These are phyloP conservation scores for Medicago lupulina DNA, from an alignment of 306 rosid species.

Conservation along the genomic window DNA sequence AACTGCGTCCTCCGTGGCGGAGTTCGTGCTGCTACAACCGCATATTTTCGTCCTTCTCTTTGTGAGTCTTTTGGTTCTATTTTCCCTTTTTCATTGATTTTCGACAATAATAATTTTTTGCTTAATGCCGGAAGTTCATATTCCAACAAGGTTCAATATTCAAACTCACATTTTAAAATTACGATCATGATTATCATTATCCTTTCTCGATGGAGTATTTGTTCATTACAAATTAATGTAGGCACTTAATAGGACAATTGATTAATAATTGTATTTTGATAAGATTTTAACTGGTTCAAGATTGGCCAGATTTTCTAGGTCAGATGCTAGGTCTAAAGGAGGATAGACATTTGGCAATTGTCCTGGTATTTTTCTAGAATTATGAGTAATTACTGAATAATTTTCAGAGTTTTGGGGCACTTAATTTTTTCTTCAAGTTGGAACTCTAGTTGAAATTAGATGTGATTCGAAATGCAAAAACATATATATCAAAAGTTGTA, in stretches of 20 bases:
- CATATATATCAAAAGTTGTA: slow-evolving; percentile 12
- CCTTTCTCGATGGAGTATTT: slow-evolving; percentile 34
- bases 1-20: too few species aligned
- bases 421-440: slow-evolving; percentile 21
- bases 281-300: background rate
- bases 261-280: slow-evolving; percentile 26
- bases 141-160: slow-evolving; percentile 63
- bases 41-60: too few species aligned
- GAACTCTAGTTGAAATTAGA: slow-evolving; percentile 31
- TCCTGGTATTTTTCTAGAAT: slow-evolving; percentile 65
- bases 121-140: slow-evolving; percentile 48
- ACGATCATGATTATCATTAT: slow-evolving; percentile 13
- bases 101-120: too few species aligned
- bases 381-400: slow-evolving; percentile 26
- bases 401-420: background rate
- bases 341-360: slow-evolving; percentile 96
- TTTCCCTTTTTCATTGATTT: too few species aligned
- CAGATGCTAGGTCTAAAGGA: slow-evolving; percentile 99
- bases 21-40: too few species aligned
- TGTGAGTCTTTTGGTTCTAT: too few species aligned
- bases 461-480: slow-evolving; percentile 18
- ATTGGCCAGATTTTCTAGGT: slow-evolving; percentile 51
- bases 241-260: slow-evolving; percentile 18
- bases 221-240: slow-evolving; percentile 21
- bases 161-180: slow-evolving; percentile 39